Evolutionary conservation across 2,329 filamentous ascomycete genomes (phyloP).

Genomic region (Pseudopithomyces chartarum): DNA sequence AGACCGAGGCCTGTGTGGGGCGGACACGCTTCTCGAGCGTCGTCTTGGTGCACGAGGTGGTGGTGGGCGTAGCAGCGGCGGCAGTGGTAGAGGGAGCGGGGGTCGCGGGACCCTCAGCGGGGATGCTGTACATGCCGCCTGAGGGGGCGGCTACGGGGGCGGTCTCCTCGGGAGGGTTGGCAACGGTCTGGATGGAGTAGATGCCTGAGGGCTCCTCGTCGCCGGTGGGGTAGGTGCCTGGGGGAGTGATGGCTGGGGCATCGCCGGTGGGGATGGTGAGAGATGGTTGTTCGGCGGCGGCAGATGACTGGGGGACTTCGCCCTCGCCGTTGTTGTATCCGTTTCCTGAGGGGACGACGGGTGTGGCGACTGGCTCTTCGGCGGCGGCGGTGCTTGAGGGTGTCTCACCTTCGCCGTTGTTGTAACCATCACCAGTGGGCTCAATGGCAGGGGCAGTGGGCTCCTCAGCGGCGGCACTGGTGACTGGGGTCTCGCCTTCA

Average conservation of each 20-base stretch:
- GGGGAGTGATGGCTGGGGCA: background rate
- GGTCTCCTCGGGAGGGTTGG: background rate
- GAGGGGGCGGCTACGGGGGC: background rate
- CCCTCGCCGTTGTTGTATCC: background rate
- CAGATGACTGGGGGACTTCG: background rate
- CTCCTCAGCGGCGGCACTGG: background rate
- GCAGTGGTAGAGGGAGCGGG: background rate
- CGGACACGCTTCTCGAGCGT: slow-evolving; percentile 2
- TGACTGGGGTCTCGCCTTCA: background rate
- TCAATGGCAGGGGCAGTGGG: background rate
- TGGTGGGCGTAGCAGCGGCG: background rate
- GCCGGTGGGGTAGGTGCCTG: background rate
- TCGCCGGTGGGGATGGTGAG: background rate
- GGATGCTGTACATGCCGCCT: background rate
- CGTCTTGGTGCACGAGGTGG: background rate
- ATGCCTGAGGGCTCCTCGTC: background rate
- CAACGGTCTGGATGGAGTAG: slow-evolving; percentile 3
- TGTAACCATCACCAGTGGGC: too few species aligned
- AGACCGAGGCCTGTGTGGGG: slow-evolving; percentile 1
- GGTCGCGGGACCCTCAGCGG: background rate
- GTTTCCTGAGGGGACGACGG: background rate
- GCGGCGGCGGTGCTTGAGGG: background rate
- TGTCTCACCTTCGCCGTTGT: too few species aligned
- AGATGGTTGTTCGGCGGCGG: background rate
- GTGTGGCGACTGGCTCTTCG: background rate